Evolutionary conservation across 148 eudicot species (phyloP).

Genomic region (Polygonum aviculare): DNA sequence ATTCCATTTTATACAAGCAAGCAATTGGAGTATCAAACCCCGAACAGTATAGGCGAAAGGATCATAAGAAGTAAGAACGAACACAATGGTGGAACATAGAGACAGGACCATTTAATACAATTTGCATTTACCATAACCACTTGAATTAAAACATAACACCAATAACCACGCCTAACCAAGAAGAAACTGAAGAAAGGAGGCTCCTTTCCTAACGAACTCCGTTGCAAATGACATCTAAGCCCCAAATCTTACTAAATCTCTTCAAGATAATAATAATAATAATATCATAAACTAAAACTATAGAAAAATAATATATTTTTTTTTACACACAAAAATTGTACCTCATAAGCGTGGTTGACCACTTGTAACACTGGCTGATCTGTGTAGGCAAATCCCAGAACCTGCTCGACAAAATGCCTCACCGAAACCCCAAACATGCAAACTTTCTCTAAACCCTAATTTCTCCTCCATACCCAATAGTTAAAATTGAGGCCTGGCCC

Average conservation of each 20-base stretch:
- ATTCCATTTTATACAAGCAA: too few relatives aligned
- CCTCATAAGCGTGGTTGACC: background rate
- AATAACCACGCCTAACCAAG: background rate
- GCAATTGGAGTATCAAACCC: too few relatives aligned
- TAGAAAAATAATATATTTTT: background rate
- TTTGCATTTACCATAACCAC: background rate
- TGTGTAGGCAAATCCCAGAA: background rate
- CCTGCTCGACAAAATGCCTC: slow-evolving; percentile 21
- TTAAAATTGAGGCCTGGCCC: slow-evolving; percentile 22
- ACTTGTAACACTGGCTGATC: background rate
- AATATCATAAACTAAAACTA: background rate
- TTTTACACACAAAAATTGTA: slow-evolving; percentile 27
- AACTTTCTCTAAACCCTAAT: background rate
- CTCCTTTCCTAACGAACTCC: background rate
- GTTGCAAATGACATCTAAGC: background rate
- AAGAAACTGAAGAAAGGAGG: background rate
- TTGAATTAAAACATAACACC: background rate
- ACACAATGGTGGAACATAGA: too few relatives aligned
- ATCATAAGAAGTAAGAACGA: too few relatives aligned
- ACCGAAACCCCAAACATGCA: background rate
- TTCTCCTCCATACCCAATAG: background rate
- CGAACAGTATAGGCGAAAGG: too few relatives aligned
- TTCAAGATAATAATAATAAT: background rate
- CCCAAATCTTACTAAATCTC: background rate
- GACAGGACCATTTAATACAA: background rate